These are phyloP conservation scores for Tephrocybe sp. DNA, from an alignment of 768 basidiomycete species.

Conservation along the genomic window DNA sequence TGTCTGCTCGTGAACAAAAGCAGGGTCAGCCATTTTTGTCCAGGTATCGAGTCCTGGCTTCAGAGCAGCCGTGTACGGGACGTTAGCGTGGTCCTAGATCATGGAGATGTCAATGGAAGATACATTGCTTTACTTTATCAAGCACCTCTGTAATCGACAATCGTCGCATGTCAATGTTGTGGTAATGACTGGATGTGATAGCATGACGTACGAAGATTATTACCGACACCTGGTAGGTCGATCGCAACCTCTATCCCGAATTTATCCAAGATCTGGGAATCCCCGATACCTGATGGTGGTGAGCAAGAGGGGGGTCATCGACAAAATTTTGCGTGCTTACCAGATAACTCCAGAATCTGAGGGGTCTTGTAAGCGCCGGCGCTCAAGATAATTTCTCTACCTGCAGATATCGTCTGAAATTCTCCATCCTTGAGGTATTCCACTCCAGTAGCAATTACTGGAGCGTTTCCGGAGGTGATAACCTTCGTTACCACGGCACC, in stretches of 20 bases:
- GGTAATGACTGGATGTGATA: too few species aligned
- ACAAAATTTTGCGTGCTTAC: not conserved
- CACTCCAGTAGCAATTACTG: slow-evolving; percentile 3
- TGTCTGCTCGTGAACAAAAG: not conserved
- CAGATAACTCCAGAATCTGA: slow-evolving; percentile 15
- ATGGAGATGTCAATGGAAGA: not conserved
- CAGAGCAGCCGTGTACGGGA: not conserved
- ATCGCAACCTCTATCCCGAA: slow-evolving; percentile 5
- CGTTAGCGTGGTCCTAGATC: not conserved
- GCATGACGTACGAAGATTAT: slow-evolving; percentile 13
- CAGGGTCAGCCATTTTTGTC: slow-evolving; percentile 2
- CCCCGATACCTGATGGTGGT: slow-evolving; percentile 8
- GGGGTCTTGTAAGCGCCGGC: slow-evolving; percentile 13
- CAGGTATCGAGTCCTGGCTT: not conserved
- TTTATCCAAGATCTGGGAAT: not conserved
- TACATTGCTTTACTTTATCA: not conserved
- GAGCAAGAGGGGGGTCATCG: not conserved
- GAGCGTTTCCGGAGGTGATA: too few species aligned
- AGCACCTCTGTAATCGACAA: too few species aligned
- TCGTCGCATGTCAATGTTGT: too few species aligned
- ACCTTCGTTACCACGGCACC: too few species aligned
- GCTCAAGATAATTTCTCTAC: slow-evolving; percentile 10
- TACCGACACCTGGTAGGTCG: slow-evolving; percentile 13
- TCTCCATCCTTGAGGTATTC: slow-evolving; percentile 9
- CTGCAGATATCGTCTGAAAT: not conserved